Percentiles rank a stretch among this genome's conserved stretches.
These are phyloP conservation scores for Arthrobotrys entomopaga DNA, from an alignment of 2,329 filamentous ascomycete species.

Conservation along the genomic window DNA sequence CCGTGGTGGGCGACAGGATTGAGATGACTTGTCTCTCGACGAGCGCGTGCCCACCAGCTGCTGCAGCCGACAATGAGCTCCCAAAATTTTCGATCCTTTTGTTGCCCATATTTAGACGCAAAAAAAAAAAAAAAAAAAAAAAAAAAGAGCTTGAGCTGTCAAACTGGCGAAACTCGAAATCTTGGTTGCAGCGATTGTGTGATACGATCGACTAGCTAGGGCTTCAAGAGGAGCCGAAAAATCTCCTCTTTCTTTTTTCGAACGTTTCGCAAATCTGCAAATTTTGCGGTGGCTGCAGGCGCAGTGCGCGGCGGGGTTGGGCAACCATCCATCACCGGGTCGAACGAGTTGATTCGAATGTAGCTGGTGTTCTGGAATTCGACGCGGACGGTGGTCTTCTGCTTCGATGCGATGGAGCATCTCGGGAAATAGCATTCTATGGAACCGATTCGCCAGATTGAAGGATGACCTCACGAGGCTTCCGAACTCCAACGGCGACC, in stretches of 20 bases:
- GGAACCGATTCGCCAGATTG: not conserved
- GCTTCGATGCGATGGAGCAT: no score
- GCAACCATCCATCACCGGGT: not conserved
- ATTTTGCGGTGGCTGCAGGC: conserved; percentile 10
- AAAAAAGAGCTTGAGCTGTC: conserved; percentile 34
- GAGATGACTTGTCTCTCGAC: conserved; percentile 10
- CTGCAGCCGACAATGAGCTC: conserved; percentile 8
- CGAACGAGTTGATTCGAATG: conserved; percentile 6
- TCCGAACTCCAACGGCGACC: not conserved
- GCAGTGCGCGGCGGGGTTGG: conserved; percentile 14
- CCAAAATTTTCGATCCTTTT: conserved; percentile 1
- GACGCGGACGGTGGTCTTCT: conserved; percentile 12
- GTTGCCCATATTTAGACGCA: conserved; percentile 24
- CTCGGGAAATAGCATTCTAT: no score
- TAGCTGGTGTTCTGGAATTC: conserved; percentile 33
- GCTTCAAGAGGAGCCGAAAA: conserved; percentile 31
- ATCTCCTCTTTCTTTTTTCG: conserved; percentile 6
- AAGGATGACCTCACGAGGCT: not conserved
- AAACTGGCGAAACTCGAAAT: conserved; percentile 34
- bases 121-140: no score
- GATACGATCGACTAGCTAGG: conserved; percentile 11
- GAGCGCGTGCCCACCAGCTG: conserved; percentile 24
- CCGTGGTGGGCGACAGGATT: conserved; percentile 15
- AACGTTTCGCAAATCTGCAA: conserved; percentile 32
- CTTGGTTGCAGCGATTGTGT: conserved; percentile 22